phyloP scores from a whole-genome alignment of 176 grass and related monocot species.

The Rhynchospora tenuis region DNA sequence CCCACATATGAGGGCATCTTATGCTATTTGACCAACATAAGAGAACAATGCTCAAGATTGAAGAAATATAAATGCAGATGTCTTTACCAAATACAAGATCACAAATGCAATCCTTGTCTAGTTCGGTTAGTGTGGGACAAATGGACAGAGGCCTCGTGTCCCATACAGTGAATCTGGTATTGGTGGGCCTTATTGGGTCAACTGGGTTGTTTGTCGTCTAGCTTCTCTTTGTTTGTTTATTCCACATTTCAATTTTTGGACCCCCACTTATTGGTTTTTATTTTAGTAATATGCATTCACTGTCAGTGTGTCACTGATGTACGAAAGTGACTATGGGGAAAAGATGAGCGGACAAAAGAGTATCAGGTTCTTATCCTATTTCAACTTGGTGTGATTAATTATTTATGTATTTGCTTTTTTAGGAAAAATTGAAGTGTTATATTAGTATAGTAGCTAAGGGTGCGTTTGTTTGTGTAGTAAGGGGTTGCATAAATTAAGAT shows the following conservation, averaged over 20 bases:
- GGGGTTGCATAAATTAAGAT: too few species aligned
- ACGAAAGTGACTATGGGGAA: background rate
- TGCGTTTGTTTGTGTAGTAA: too few species aligned
- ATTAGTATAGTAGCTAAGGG: background rate
- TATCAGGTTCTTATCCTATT: slow-evolving; percentile 21
- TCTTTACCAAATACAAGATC: background rate
- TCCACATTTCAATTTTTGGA: background rate
- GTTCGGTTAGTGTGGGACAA: slow-evolving; percentile 2
- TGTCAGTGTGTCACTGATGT: background rate
- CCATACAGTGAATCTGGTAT: slow-evolving; percentile 13
- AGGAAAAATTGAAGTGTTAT: background rate
- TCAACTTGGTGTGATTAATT: slow-evolving; percentile 12
- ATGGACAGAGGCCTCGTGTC: background rate
- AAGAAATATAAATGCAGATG: background rate
- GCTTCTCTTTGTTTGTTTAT: background rate
- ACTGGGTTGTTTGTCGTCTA: slow-evolving; percentile 4
- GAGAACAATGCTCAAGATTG: background rate
- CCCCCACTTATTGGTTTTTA: background rate
- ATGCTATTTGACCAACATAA: background rate
- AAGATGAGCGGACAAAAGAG: background rate
- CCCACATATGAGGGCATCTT: too few species aligned
- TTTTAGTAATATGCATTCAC: background rate
- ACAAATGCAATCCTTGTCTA: slow-evolving; percentile 3
- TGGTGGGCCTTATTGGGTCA: slow-evolving; percentile 17
- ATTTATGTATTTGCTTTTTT: slow-evolving; percentile 1